Conservation (phyloP, 345 rosid species). For the Euclidium syriacum region DNA sequence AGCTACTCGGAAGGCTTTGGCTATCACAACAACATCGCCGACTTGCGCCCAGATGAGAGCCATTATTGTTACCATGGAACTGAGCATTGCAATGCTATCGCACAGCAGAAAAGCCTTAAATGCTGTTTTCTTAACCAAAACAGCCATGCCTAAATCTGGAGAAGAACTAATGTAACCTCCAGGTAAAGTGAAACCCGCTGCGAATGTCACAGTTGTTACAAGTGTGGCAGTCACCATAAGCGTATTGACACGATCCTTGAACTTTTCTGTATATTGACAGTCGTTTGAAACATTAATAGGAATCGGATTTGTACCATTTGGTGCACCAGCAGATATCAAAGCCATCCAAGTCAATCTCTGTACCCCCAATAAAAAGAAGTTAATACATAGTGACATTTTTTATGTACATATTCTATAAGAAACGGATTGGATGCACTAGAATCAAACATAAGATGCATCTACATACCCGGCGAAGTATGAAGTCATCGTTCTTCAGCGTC, state of each 20-base stretch:
- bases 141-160: constrained; percentile 18
- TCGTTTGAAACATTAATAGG: too few relatives aligned
- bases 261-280: not conserved
- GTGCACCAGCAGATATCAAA: constrained; percentile 15
- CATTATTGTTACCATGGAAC: not conserved
- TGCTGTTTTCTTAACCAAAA: not conserved
- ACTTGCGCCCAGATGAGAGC: constrained; percentile 20
- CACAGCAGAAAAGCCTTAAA: constrained; percentile 2
- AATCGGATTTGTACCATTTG: too few relatives aligned
- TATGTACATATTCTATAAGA: too few relatives aligned
- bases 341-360: constrained; percentile 21
- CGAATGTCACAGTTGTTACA: constrained; percentile 13
- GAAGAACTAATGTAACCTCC: constrained; percentile 4
- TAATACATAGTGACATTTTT: too few relatives aligned
- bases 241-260: constrained; percentile 3
- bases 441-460: not conserved
- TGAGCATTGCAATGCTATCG: not conserved
- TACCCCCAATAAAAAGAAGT: not conserved
- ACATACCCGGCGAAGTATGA: not conserved
- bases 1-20: not conserved
- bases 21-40: not conserved
- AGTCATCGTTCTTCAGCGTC: not conserved
- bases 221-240: constrained; percentile 14
- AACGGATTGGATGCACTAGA: too few relatives aligned
- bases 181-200: constrained; percentile 19